These are phyloP conservation scores for Phytophthora europaea DNA, from an alignment of 352 stramenopile species.

Conservation along the genomic window DNA sequence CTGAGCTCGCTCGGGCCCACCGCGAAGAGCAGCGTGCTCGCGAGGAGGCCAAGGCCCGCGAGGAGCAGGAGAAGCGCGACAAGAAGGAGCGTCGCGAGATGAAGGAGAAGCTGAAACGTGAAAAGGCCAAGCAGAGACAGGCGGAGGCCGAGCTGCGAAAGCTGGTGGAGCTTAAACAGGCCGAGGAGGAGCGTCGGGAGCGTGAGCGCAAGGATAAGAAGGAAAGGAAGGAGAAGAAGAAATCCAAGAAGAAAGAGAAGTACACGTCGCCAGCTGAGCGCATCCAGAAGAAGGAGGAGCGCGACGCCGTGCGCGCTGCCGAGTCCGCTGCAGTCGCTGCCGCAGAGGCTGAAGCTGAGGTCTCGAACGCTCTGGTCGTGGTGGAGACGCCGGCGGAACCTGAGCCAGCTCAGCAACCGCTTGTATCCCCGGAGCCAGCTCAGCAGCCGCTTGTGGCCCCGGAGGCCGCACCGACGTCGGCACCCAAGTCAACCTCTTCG, in stretches of 20 bases:
- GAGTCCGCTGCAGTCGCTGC: slow-evolving; percentile 25
- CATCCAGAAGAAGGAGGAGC: slow-evolving; percentile 59
- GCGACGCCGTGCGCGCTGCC: slow-evolving; percentile 31
- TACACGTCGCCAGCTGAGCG: slow-evolving; percentile 65
- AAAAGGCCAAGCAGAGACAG: slow-evolving; percentile 51
- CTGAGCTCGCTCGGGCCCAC: slow-evolving; percentile 49
- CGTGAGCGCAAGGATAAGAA: slow-evolving; percentile 47
- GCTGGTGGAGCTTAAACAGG: slow-evolving; percentile 50
- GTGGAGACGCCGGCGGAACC: slow-evolving; percentile 43
- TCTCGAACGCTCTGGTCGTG: slow-evolving; percentile 63
- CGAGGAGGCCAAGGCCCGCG: slow-evolving; percentile 48
- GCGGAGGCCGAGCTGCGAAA: slow-evolving; percentile 49
- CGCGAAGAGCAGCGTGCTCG: slow-evolving; percentile 50
- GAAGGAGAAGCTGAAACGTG: slow-evolving; percentile 50
- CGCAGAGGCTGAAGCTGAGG: slow-evolving; percentile 17
- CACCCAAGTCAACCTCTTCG: slow-evolving; percentile 5
- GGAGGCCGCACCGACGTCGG: slow-evolving; percentile 3
- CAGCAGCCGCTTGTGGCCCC: background rate
- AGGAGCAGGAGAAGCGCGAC: slow-evolving; percentile 51
- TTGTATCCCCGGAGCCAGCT: slow-evolving; percentile 11
- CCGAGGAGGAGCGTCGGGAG: slow-evolving; percentile 48
- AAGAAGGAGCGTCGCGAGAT: slow-evolving; percentile 54
- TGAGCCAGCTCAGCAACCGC: slow-evolving; percentile 16
- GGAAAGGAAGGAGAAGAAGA: slow-evolving; percentile 56
- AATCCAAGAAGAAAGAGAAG: slow-evolving; percentile 66